Evolutionary conservation across 805 yeast genomes (phyloP).

Genomic region (Lipomyces chichibuensis): DNA sequence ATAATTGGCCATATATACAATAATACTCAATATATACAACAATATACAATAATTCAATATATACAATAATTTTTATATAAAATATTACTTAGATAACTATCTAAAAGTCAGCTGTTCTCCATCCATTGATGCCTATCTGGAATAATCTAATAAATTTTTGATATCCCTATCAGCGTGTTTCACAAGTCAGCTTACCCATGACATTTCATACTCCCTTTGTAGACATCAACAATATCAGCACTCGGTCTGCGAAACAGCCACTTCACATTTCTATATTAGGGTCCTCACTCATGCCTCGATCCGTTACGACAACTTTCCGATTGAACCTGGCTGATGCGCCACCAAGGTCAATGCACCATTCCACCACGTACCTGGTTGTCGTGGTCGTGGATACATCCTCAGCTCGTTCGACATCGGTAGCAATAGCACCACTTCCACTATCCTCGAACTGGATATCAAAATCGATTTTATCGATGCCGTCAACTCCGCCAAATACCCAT

Average conservation of each 20-base stretch:
- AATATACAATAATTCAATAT: no score
- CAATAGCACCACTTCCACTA: not conserved
- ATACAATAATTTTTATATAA: no score
- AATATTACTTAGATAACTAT: no score
- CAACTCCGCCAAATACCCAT: constrained; percentile 31
- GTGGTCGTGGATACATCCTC: not conserved
- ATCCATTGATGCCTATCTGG: no score
- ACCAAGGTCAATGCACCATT: constrained; percentile 20
- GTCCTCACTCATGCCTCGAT: not conserved
- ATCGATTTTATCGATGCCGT: constrained; percentile 19
- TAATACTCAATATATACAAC: no score
- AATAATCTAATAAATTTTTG: no score
- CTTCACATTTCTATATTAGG: not conserved
- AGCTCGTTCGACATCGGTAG: not conserved
- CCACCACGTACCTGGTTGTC: constrained; percentile 5
- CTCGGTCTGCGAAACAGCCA: not conserved
- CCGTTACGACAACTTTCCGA: constrained; percentile 6
- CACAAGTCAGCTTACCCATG: no score
- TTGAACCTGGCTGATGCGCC: constrained; percentile 17
- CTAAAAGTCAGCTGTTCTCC: no score
- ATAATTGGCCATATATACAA: no score
- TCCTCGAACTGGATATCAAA: constrained; percentile 11
- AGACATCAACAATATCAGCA: no score
- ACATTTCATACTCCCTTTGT: no score
- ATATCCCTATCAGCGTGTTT: no score